Evolutionary conservation across 495 filamentous ascomycete species (phyloP), one percentile per base, ranked within the genome.

Genomic region (Xylaria sp.): DNA sequence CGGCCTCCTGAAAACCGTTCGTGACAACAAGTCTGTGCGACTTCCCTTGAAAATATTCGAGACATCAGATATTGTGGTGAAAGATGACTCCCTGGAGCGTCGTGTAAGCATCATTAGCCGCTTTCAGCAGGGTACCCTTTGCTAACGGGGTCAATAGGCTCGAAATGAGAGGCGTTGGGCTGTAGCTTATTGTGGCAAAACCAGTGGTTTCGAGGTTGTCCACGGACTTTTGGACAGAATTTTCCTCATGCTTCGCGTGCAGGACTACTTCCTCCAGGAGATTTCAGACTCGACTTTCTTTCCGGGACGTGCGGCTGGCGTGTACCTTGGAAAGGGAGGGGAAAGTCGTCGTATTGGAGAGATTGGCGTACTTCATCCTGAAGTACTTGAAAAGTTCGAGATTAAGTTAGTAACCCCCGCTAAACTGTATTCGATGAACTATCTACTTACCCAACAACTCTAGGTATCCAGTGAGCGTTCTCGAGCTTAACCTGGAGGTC

Each of bases 31-130:
- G 83, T 88, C 92, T 69, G 93, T 97, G 79, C 85, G 87, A 61
- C 88, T 98, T 33, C 96, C 96, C 29, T 92, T 99, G 79, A 93
- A 93, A 84, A 90, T 98, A 74, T 97, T 97, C 80, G 96, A 98
- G 85, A 90, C 92, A 29, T 91, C 92, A 64, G 96, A 99, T 80
- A 91, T 98, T 37, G 93, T 90, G 6, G 91, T 97, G 86, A 97
- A 97, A 82, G 94, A 96, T 73, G 72, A 89, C 69, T 82, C 80
- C 5, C 76, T 88, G 57, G 97, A 98, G 85, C 89, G 96, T 61
- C 92, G 61, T 33, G 69, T 71, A 66, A 71, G 69, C 44, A 31
- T n/a, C n/a, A 29, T 37, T 12, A 11, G 0, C n/a, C 5, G 9
- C 33, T 19, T 44, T 11, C 1, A 33, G 35, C 9, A 7, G 21